Evolutionary conservation across 1,284 basidiomycete genomes (phyloP).

Genomic region (Farysia itapuensis): DNA sequence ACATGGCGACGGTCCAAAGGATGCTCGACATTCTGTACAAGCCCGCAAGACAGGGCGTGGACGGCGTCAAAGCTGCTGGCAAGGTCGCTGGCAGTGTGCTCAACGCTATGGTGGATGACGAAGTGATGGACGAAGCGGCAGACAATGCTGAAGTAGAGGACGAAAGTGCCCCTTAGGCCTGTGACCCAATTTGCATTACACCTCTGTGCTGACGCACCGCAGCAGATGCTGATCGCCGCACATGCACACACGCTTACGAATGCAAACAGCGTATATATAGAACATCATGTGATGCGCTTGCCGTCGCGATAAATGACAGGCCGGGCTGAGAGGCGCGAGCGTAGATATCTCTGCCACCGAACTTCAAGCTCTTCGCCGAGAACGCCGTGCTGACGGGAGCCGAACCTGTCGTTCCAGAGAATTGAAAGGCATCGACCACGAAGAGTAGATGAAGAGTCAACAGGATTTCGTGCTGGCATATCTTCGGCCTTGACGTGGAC

Average conservation of each 20-base stretch:
- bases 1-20: constrained; percentile 45
- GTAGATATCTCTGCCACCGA: constrained; percentile 9
- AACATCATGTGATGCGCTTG: too few species aligned
- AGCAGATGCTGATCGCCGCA: too few species aligned
- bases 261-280: too few species aligned
- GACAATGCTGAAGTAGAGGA: constrained; percentile 31
- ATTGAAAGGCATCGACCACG: constrained; percentile 17
- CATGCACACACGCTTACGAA: too few species aligned
- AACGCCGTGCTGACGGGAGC: constrained; percentile 4
- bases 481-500: constrained; percentile 25
- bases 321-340: neutral
- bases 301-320: constrained; percentile 3
- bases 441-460: neutral
- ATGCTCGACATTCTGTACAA: constrained; percentile 50
- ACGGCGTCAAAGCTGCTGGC: constrained; percentile 7
- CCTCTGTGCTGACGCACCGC: too few species aligned
- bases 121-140: constrained; percentile 20
- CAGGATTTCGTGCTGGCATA: neutral
- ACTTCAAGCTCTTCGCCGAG: constrained; percentile 20
- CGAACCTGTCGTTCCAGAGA: constrained; percentile 30
- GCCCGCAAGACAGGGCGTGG: constrained; percentile 18
- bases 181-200: too few species aligned
- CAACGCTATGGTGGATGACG: constrained; percentile 19
- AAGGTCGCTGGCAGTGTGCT: constrained; percentile 12
- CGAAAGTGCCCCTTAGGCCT: constrained; percentile 15